A percentile compares a stretch with the other conserved stretches of the same genome.
phyloP scores from a whole-genome alignment of 306 rosid genomes.

The Echinosophora koreensis region DNA sequence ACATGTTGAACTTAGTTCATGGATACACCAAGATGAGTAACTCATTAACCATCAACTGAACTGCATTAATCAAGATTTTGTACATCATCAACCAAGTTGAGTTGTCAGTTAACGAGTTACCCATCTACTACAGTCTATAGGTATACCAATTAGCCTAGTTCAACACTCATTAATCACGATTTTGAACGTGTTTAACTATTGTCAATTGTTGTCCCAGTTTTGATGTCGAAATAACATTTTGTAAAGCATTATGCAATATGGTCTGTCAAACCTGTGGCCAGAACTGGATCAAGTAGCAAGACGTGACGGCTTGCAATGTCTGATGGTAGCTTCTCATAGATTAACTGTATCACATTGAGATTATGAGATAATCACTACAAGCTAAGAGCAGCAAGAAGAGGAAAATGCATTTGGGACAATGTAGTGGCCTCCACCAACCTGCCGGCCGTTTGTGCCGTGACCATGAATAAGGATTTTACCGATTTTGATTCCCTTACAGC shows the following conservation, averaged over 20 bases:
- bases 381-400: background rate
- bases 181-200: no score
- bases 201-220: no score
- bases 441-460: conserved; percentile 81
- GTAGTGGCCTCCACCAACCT: conserved; percentile 57
- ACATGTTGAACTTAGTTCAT: no score
- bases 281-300: conserved; percentile 84
- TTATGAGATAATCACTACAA: background rate
- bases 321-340: conserved; percentile 84
- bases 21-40: no score
- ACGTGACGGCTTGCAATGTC: conserved; percentile 93
- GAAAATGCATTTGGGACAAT: conserved; percentile 3
- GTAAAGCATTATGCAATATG: background rate
- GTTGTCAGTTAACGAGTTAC: no score
- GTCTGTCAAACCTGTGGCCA: conserved; percentile 75
- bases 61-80: no score
- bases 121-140: no score
- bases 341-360: conserved; percentile 58
- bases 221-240: no score
- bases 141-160: no score
- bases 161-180: no score
- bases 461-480: conserved; percentile 93
- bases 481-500: conserved; percentile 93
- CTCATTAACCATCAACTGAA: no score
- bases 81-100: no score